Base-by-base conservation (phyloP, 208 protist species). In the Acanthamoeba sp. region DNA sequence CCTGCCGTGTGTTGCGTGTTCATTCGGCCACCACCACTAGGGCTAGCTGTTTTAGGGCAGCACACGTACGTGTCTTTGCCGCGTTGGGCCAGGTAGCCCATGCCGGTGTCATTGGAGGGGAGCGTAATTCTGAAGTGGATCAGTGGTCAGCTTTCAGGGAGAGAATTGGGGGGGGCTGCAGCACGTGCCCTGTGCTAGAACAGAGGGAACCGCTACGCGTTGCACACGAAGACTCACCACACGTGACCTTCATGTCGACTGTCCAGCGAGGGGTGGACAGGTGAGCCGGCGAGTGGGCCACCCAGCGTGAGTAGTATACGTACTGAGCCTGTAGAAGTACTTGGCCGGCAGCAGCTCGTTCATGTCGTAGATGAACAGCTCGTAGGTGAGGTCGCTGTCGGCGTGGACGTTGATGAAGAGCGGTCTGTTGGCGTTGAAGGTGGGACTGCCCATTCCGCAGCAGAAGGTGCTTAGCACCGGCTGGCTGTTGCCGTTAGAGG, bases 361-460 rank as follows among this genome's bases (percentile, higher is more conserved):
- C 48, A 85, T 85, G 48, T 85, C 76, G 45, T 85, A 85, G 76
- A 85, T 36, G 27, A 85, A 36, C 42, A 85, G 48, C n/a, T 85
- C 76, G 29, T 59, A 85, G 27, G 38, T 38, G 7, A 57, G 7
- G 76, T 85, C 22, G 76, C 27, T n/a, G n/a, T 52, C 22, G 38
- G 76, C 76, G 22, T 85, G 16, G 24, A 85, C 48, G 76, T 29
- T 57, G 42, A 85, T 52, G 42, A 27, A 24, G 7, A 85, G 76
- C 42, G 76, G 76, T 3, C 12, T 2, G 48, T 59, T 38, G 16
- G 22, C 76, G 45, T 32, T 57, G 45, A 85, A 85, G 20, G 1
- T 50, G n/a, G 45, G 76, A 34, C 6, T 36, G 76, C 76, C 42
- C 32, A 5, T 6, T 18, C 42, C 40, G 76, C 76, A 85, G 76